Percentiles rank a stretch among this genome's conserved stretches.
phyloP scores from a whole-genome alignment of 768 basidiomycete species.

The Rhodotorula toruloides region DNA sequence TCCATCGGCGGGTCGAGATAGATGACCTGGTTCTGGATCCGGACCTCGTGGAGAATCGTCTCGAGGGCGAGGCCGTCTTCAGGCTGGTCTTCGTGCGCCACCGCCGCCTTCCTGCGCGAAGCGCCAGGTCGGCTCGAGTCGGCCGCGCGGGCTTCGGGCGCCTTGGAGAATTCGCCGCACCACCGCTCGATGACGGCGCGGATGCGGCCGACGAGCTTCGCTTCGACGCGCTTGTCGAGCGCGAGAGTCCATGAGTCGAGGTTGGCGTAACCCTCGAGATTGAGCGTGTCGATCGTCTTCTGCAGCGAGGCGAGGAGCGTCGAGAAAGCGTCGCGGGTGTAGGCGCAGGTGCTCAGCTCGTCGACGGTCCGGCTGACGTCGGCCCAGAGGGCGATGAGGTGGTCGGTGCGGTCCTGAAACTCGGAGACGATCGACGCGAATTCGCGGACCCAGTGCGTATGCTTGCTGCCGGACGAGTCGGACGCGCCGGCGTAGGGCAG shows the following conservation, averaged over 20 bases:
- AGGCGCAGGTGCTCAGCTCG: conserved; percentile 79
- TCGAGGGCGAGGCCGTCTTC: conserved; percentile 60
- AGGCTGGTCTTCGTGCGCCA: conserved; percentile 8
- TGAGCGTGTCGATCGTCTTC: conserved; percentile 86
- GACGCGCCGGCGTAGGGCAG: conserved; percentile 14
- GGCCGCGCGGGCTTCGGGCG: conserved; percentile 46
- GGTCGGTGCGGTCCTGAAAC: conserved; percentile 95
- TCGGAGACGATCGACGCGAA: conserved; percentile 89
- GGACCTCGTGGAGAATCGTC: conserved; percentile 87
- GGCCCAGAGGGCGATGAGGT: conserved; percentile 80
- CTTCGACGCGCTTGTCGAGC: conserved; percentile 73
- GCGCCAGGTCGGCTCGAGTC: conserved; percentile 39
- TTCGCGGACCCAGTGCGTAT: conserved; percentile 89
- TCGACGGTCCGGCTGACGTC: conserved; percentile 80
- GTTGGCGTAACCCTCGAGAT: conserved; percentile 91
- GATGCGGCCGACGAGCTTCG: conserved; percentile 68
- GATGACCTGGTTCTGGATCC: conserved; percentile 98
- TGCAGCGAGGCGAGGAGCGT: conserved; percentile 74
- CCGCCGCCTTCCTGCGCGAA: conserved; percentile 1
- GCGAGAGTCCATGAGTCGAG: conserved; percentile 86
- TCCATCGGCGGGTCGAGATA: conserved; percentile 98
- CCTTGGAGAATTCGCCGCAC: conserved; percentile 79
- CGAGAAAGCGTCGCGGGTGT: conserved; percentile 74
- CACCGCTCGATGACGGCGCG: conserved; percentile 73
- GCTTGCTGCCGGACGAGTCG: conserved; percentile 62